Evolutionary conservation across 2,329 filamentous ascomycete species (phyloP), one percentile per base, ranked within the genome.

Genomic region (Botryosphaeria dothidea): DNA sequence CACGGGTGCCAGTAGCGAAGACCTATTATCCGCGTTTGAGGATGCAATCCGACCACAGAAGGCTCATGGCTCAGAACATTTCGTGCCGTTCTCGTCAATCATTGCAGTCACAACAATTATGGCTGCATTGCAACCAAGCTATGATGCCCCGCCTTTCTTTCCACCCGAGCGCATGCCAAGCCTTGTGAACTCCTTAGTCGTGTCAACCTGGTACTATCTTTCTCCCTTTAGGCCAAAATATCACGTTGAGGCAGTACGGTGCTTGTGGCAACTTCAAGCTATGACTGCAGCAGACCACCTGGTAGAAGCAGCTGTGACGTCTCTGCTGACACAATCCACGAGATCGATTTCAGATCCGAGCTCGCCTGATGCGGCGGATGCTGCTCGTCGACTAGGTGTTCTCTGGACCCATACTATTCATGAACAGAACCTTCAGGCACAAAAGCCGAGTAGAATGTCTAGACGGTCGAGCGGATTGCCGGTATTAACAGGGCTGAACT

Each of bases 231-330:
- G 90, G 67, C 93, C 93, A 0, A 97, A 97, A 73, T 96, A 94
- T 69, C 95, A 98, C 73, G 93, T 99, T 34, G 96, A 99, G 79
- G 90, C 93, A 19, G 92, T 96, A 8, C 88, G 91, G 65, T 90
- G 88, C 69, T 81, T 99, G 43, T 96, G 95, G 92, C 88, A 92
- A 69, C 80, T 99, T 60, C 93, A 98, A 70, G 86, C 88, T 0
- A 84, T 96, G 13, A 86, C 89, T 1, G 80, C 84, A 43, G 80
- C 84, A 1, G 88, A 89, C 69, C 88, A 90, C 60, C 87, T 93
- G 51, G 89, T 97, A 4, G 93, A 97, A 76, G 92, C 92, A 25
- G 87, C 91, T 0, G 86, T 96, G 25, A 84, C 85, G 27, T 79
- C 93, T 2, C 88, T 96, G 77, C 83, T 92, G 36, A 67, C 71